phyloP scores from a whole-genome alignment of 257 asterid species.

The Prunella vulgaris region DNA sequence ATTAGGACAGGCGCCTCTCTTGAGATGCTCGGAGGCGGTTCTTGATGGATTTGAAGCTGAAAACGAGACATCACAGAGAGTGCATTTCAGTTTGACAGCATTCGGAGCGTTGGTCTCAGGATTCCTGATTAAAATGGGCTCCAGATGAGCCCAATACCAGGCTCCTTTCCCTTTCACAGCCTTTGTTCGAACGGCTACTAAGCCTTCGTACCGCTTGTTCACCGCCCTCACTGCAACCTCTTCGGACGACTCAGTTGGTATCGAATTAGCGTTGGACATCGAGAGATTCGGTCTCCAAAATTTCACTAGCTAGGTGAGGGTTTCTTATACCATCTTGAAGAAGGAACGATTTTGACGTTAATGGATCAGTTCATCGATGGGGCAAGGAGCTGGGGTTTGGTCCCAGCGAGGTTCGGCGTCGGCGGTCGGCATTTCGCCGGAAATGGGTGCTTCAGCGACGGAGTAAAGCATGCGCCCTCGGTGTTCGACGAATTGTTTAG shows the following conservation, averaged over 20 bases:
- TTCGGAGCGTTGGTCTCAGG: slow-evolving; percentile 67
- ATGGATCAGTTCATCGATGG: slow-evolving; percentile 2
- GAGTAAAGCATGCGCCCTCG: not conserved
- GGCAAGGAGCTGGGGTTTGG: slow-evolving; percentile 11
- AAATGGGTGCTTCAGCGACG: not conserved
- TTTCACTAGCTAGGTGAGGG: slow-evolving; percentile 9
- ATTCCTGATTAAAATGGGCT: slow-evolving; percentile 61
- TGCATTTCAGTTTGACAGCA: slow-evolving; percentile 81
- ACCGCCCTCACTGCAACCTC: slow-evolving; percentile 58
- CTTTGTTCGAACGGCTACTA: slow-evolving; percentile 65
- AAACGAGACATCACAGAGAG: slow-evolving; percentile 59
- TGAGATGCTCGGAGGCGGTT: slow-evolving; percentile 82
- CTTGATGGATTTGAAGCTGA: slow-evolving; percentile 89
- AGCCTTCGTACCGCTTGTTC: slow-evolving; percentile 66
- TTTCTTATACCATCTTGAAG: slow-evolving; percentile 23
- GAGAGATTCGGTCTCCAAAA: slow-evolving; percentile 22
- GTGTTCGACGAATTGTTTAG: slow-evolving; percentile 28
- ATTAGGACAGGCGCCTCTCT: slow-evolving; percentile 76
- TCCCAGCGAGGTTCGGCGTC: slow-evolving; percentile 24
- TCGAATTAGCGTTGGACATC: slow-evolving; percentile 44
- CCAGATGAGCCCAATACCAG: slow-evolving; percentile 95
- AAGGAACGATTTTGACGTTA: not conserved
- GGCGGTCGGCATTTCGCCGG: slow-evolving; percentile 29
- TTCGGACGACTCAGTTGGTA: slow-evolving; percentile 39
- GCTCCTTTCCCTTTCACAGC: slow-evolving; percentile 95